Conservation (phyloP, 2,329 filamentous ascomycete genomes). For the Aureobasidium sp. region DNA sequence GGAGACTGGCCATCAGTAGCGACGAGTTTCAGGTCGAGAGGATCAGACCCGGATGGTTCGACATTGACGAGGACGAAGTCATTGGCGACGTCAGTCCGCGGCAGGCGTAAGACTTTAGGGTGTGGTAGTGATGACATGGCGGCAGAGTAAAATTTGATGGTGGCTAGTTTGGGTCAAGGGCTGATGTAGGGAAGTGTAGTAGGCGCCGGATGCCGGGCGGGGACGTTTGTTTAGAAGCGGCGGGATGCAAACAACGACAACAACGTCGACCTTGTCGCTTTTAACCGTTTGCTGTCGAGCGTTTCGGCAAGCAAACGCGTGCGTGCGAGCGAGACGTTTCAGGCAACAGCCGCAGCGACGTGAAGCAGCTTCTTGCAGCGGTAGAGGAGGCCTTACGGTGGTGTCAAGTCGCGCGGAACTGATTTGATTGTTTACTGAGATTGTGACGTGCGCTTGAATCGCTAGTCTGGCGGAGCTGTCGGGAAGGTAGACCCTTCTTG, state of each 20-base stretch:
- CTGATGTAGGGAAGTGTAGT: not conserved
- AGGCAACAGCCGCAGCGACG: conserved; percentile 4
- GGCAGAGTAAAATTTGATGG: conserved; percentile 11
- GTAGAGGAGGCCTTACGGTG: not conserved
- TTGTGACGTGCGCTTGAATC: conserved; percentile 5
- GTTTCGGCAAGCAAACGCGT: conserved; percentile 9
- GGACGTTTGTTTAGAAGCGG: conserved; percentile 9
- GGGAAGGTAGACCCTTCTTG: conserved; percentile 5
- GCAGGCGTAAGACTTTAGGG: conserved; percentile 47
- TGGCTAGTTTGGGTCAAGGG: conserved; percentile 7
- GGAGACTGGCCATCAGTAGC: conserved; percentile 59
- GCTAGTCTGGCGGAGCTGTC: not conserved
- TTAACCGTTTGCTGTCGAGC: conserved; percentile 5
- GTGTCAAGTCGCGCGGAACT: conserved; percentile 4
- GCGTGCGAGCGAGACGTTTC: not conserved
- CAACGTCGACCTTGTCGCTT: not conserved
- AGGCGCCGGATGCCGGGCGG: not conserved
- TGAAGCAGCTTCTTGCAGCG: not conserved
- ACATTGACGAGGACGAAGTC: conserved; percentile 54
- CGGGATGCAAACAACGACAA: conserved; percentile 10
- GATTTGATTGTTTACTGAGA: conserved; percentile 11
- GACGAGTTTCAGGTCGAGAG: conserved; percentile 57
- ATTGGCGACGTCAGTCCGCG: conserved; percentile 36
- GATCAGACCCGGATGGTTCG: conserved; percentile 38
- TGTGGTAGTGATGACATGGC: conserved; percentile 15